Conservation (phyloP, 1,284 basidiomycete species). For the Sutorius eximius region DNA sequence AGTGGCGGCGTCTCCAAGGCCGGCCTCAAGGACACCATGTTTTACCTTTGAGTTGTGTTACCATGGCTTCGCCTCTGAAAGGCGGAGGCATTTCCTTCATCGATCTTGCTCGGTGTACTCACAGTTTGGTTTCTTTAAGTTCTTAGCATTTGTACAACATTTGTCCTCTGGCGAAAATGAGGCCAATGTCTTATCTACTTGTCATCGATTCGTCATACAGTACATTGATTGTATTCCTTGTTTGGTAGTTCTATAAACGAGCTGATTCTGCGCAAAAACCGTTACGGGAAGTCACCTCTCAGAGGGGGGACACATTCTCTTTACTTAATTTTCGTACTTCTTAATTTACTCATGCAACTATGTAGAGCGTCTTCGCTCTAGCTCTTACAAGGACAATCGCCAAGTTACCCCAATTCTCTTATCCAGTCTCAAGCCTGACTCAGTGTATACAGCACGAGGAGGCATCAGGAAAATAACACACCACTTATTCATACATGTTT, state of each 20-base stretch:
- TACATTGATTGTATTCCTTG: neutral
- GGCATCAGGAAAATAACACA: no score
- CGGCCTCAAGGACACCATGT: conserved; percentile 68
- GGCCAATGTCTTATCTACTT: neutral
- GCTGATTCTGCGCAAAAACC: no score
- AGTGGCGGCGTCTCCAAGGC: conserved; percentile 49
- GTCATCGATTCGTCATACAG: neutral
- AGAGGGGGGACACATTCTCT: no score
- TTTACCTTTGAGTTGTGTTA: conserved; percentile 54
- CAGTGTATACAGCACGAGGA: no score
- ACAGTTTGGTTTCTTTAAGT: neutral
- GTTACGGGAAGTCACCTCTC: no score
- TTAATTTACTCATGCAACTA: no score
- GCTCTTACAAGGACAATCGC: no score
- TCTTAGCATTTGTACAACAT: neutral
- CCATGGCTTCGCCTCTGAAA: neutral
- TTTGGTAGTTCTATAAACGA: neutral
- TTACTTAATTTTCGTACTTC: no score
- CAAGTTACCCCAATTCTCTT: no score
- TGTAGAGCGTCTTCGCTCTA: no score
- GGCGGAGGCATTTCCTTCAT: neutral
- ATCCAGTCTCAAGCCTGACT: no score
- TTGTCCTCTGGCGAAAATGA: neutral
- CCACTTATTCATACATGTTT: no score
- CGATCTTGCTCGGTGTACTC: neutral